phyloP scores from a whole-genome alignment of 2,329 filamentous ascomycete species.

The Cladophialophora exuberans region DNA sequence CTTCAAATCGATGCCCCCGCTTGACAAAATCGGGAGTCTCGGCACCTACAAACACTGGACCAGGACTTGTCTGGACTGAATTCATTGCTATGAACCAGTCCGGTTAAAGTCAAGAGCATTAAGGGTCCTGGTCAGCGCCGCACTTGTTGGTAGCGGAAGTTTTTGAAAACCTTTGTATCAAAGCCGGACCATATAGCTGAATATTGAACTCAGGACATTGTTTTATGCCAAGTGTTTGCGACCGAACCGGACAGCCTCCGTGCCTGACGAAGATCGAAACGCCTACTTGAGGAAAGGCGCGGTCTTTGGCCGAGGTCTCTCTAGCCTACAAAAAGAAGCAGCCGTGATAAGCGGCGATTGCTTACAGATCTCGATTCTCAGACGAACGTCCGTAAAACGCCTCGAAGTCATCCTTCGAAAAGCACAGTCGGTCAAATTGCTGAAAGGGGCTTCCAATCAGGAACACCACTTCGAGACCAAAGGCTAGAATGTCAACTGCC shows the following conservation, averaged over 20 bases:
- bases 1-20: background rate
- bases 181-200: too few relatives aligned
- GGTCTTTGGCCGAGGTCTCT: background rate
- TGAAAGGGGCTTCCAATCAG: background rate
- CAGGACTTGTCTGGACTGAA: too few relatives aligned
- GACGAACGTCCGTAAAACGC: background rate
- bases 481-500: conserved; percentile 2
- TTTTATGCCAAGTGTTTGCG: background rate
- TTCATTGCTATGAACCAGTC: too few relatives aligned
- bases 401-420: background rate
- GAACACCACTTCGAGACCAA: background rate
- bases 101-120: too few relatives aligned
- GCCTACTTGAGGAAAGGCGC: background rate
- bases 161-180: too few relatives aligned
- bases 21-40: background rate
- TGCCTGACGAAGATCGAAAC: background rate
- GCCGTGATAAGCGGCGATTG: background rate
- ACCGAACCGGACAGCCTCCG: background rate
- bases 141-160: too few relatives aligned
- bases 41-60: background rate
- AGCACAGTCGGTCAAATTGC: background rate
- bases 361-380: background rate
- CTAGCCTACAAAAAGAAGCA: background rate
- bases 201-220: too few relatives aligned
- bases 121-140: too few relatives aligned